These are phyloP conservation scores for Macrophomina tecta DNA, from an alignment of 2,329 filamentous ascomycete species.

Conservation along the genomic window DNA sequence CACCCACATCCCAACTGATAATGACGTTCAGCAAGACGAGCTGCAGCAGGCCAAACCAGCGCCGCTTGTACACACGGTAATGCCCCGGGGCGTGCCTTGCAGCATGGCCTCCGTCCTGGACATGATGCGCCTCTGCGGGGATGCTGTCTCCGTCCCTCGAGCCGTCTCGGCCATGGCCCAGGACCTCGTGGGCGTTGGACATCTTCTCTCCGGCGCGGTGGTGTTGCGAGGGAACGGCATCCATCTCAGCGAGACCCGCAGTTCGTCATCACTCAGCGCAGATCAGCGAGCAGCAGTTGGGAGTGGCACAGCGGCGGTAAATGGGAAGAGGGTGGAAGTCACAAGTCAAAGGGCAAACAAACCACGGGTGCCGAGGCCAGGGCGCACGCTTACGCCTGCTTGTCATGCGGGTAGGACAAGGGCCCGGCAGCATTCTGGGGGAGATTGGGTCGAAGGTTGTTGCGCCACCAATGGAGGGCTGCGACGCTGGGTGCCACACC, in stretches of 20 bases:
- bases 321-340: too few species aligned
- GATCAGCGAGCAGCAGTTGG: not conserved
- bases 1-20: conserved; percentile 91
- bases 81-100: not conserved
- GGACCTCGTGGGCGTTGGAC: conserved; percentile 1
- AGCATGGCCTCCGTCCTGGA: not conserved
- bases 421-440: not conserved
- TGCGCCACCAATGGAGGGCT: conserved; percentile 5
- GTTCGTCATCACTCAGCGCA: conserved; percentile 5
- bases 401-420: conserved; percentile 14
- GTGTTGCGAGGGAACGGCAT: conserved; percentile 6
- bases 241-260: conserved; percentile 9
- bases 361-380: not conserved
- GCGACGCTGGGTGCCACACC: not conserved
- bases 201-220: conserved; percentile 12
- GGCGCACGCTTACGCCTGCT: not conserved
- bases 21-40: conserved; percentile 89
- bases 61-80: conserved; percentile 73
- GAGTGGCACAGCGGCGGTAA: not conserved
- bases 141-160: not conserved
- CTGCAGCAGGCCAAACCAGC: conserved; percentile 87
- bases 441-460: not conserved
- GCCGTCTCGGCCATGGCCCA: not conserved
- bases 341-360: not conserved
- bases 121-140: not conserved